A percentile compares a stretch with the other conserved stretches of the same genome.
Conservation (phyloP, 148 eudicot species). For the Spergularia bocconei region DNA sequence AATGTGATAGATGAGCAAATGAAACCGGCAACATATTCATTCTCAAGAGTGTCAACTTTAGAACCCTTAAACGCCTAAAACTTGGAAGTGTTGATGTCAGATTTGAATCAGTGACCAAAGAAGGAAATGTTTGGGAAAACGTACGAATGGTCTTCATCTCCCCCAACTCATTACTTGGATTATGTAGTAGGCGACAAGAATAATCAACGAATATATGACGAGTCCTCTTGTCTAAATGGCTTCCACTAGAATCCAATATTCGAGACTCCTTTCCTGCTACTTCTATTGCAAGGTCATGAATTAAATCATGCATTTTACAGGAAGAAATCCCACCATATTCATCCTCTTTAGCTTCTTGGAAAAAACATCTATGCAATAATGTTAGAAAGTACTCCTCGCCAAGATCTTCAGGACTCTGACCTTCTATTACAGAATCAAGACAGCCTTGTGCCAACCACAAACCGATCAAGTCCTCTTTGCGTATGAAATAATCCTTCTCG, state of each 20-base stretch:
- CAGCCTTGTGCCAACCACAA: slow-evolving; percentile 44
- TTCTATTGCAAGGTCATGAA: slow-evolving; percentile 40
- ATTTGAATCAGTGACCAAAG: neutral
- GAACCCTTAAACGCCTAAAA: slow-evolving; percentile 28
- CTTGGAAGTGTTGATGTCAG: neutral
- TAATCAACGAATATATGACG: slow-evolving; percentile 15
- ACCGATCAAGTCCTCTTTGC: slow-evolving; percentile 8
- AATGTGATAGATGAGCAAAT: slow-evolving; percentile 25
- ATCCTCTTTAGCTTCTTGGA: slow-evolving; percentile 26
- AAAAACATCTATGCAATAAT: slow-evolving; percentile 31
- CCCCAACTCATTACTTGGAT: neutral
- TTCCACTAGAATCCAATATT: neutral
- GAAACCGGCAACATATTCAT: slow-evolving; percentile 18
- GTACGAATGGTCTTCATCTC: neutral
- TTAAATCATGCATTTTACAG: slow-evolving; percentile 38
- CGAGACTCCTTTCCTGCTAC: slow-evolving; percentile 24
- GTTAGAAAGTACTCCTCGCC: slow-evolving; percentile 26
- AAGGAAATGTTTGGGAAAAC: too few species aligned
- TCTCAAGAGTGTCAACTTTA: slow-evolving; percentile 14
- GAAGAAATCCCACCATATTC: slow-evolving; percentile 5
- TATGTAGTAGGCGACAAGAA: neutral
- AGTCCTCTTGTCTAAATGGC: neutral
- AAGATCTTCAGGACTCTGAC: slow-evolving; percentile 15
- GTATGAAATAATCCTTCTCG: slow-evolving; percentile 24
- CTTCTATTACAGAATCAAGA: neutral